These are phyloP conservation scores for Pisolithus albus DNA, from an alignment of 768 basidiomycete species.

Conservation along the genomic window DNA sequence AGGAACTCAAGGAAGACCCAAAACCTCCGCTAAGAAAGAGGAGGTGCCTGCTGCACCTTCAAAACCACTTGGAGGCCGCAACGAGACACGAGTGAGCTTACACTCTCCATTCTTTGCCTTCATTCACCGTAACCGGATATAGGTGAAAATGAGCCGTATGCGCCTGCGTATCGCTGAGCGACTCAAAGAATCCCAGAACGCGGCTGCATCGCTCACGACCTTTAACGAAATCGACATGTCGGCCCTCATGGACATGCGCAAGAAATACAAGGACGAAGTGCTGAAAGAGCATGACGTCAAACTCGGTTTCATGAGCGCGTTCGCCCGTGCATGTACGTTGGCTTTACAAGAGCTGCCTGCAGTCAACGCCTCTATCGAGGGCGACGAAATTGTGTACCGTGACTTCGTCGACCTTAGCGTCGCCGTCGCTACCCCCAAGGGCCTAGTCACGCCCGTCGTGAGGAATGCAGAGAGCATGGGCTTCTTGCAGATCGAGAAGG, in stretches of 20 bases:
- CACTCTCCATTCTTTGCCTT: neutral
- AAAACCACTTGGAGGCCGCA: slow-evolving; percentile 49
- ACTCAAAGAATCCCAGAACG: slow-evolving; percentile 96
- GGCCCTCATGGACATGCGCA: slow-evolving; percentile 85
- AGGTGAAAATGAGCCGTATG: slow-evolving; percentile 99
- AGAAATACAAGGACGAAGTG: slow-evolving; percentile 87
- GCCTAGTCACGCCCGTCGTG: slow-evolving; percentile 93
- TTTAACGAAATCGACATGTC: slow-evolving; percentile 99
- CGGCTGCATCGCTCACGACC: slow-evolving; percentile 92
- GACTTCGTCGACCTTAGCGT: slow-evolving; percentile 93
- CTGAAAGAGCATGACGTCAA: slow-evolving; percentile 92
- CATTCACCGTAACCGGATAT: neutral
- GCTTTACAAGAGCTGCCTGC: slow-evolving; percentile 88
- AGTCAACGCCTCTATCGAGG: slow-evolving; percentile 93
- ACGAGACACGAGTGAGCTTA: slow-evolving; percentile 72
- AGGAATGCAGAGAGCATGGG: slow-evolving; percentile 83
- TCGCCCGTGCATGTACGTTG: slow-evolving; percentile 78
- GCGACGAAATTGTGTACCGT: slow-evolving; percentile 86
- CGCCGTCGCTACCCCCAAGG: slow-evolving; percentile 96
- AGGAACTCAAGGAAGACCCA: slow-evolving; percentile 30
- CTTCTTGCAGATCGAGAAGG: slow-evolving; percentile 88
- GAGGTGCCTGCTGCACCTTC: slow-evolving; percentile 27
- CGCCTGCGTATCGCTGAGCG: slow-evolving; percentile 94
- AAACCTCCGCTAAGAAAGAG: slow-evolving; percentile 20
- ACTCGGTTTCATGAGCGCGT: slow-evolving; percentile 97